Base-by-base conservation (phyloP, 345 rosid genomes). In the Eucalyptus regnans region DNA sequence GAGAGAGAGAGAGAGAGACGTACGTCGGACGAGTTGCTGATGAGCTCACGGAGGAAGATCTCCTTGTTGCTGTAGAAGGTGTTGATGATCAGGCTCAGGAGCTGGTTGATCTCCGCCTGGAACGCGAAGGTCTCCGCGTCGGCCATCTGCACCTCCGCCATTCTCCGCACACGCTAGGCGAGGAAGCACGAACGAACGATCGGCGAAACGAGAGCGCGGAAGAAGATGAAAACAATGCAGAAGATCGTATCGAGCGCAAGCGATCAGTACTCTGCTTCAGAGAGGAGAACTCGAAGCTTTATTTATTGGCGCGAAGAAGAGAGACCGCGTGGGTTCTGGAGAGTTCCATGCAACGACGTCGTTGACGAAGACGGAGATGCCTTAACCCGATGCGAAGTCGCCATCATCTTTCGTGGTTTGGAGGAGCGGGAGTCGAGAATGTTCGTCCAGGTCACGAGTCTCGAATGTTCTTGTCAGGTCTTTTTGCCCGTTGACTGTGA, bases 11-110 rank as follows among this genome's bases (percentile, higher is more conserved):
- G 37, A 37, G 58, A 56, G 85, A 15, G 44, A 81, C 89, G 54
- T 89, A 89, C 90, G 54, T 89, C 90, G 41, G 90, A 89, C 3
- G 90, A 37, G 44, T 89, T 89, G 90, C 90, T 89, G 88, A 89
- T 86, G 86, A 89, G 8, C 52, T 89, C 90, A 5, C 90, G 88
- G n/a, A 89, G 90, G 88, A 89, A 89, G 51, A 89, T 66, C 88
- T 89, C 90, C 71, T 89, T 89, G 90, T 89, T 89, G 50, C 90
- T 89, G 90, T 89, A 86, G 88, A 89, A 89, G 29, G 90, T 89
- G 62, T 89, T 89, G 87, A 89, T 89, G 83, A 89, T 89, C 90
- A 89, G 86, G 50, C 90, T 89, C 25, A 89, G 87, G 81, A 89
- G 79, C 87, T 81, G 89, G 23, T 88, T 88, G 89, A 88, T 88